Percentiles rank a stretch among this genome's conserved stretches.
phyloP scores from a whole-genome alignment of 2,329 filamentous ascomycete genomes.

The Graphilbum sp. region DNA sequence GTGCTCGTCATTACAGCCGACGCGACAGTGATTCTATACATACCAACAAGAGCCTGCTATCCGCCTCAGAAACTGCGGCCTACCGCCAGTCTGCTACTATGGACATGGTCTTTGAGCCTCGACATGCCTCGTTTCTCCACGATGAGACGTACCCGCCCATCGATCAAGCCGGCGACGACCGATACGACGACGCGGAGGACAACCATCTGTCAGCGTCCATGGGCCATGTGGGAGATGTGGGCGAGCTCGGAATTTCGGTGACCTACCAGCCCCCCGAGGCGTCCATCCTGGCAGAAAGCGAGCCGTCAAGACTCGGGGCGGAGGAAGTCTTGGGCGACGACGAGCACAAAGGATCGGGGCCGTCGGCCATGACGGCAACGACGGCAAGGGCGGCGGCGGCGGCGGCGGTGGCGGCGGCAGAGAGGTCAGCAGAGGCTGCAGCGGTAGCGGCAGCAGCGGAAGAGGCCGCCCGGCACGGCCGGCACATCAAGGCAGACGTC shows the following conservation, averaged over 20 bases:
- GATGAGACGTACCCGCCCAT: slow-evolving; percentile 12
- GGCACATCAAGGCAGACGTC: neutral
- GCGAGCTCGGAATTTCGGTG: slow-evolving; percentile 8
- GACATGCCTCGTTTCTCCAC: slow-evolving; percentile 6
- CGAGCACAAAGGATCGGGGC: neutral
- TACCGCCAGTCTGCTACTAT: too few relatives aligned
- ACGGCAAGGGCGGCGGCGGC: slow-evolving; percentile 8
- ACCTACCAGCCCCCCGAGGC: slow-evolving; percentile 7
- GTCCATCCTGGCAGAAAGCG: slow-evolving; percentile 9
- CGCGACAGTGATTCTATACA: too few relatives aligned
- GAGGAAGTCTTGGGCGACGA: slow-evolving; percentile 1
- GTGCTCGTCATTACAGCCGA: too few relatives aligned
- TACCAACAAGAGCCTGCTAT: too few relatives aligned
- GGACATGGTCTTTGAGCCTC: slow-evolving; percentile 11
- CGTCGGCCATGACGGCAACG: slow-evolving; percentile 3
- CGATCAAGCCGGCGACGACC: slow-evolving; percentile 9
- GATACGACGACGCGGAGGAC: slow-evolving; percentile 7
- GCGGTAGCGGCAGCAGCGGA: neutral
- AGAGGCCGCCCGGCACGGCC: neutral
- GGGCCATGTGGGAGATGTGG: slow-evolving; percentile 7
- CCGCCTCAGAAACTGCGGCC: too few relatives aligned
- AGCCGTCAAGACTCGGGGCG: slow-evolving; percentile 5
- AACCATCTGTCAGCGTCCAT: slow-evolving; percentile 3
- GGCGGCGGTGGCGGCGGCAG: slow-evolving; percentile 5
- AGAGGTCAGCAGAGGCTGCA: neutral